Evolutionary conservation across 1,284 basidiomycete genomes (phyloP), one percentile per base, ranked within the genome.

Genomic region (Ceratobasidium sp.): DNA sequence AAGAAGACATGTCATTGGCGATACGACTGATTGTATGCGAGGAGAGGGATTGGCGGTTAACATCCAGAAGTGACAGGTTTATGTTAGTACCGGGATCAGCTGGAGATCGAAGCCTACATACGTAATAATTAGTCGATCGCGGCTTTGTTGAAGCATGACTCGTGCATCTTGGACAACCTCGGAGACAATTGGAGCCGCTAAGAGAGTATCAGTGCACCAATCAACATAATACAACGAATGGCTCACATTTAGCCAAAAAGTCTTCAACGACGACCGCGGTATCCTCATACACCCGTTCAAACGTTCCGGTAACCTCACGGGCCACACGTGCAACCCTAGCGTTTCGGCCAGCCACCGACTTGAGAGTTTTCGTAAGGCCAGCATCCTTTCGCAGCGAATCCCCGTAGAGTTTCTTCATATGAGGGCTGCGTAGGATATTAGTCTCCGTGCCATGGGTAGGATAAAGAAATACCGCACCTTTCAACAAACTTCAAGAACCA

Each of bases 361-460:
- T 96, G 80, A 99, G 90, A 32, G 98, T 96, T 84, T 98, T 97
- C 74, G 96, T 94, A 76, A 98, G 91, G 43, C 97, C 97, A 5
- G 95, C 96, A 74, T 98, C 97, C 79, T 94, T 94, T 74, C 96
- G 89, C 21, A 99, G 84, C 4, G 92, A 90, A 77, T 96, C 89
- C 14, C 97, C 97, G 80, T 98, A 99, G 18, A 98, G 84, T 78
- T 94, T 94, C 76, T 88, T 89, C 97, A 99, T 99, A 81, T 99
- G 97, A 23, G 97, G 97, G 75, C 96, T 97, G 73, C 52, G 16
- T 21, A 9, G 18, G 12, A n/a, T 28, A n/a, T 18, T 36, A 8
- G 21, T 16, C n/a, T 58, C 30, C 72, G 58, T 5, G 55, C 21
- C 71, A 73, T 94, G 36, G 50, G 26, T 94, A 39, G 21, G 34